A percentile compares a stretch with the other conserved stretches of the same genome.
These are phyloP conservation scores for Trypanosoma scelopori DNA, from an alignment of 208 protist genomes.

Conservation along the genomic window DNA sequence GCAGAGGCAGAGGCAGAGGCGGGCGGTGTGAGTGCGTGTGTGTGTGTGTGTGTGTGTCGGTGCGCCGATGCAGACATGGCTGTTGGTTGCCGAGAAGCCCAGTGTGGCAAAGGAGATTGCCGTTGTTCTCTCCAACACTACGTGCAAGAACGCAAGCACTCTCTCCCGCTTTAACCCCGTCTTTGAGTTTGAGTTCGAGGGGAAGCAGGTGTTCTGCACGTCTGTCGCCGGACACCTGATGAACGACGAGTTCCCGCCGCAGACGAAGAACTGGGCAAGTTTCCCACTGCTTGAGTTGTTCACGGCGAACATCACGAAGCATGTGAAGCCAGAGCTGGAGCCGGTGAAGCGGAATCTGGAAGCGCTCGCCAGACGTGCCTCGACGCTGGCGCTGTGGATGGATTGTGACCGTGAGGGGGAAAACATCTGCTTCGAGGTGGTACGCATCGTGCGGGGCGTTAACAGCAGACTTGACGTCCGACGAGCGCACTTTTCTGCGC, in stretches of 20 bases:
- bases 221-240: constrained; percentile 97
- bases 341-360: constrained; percentile 82
- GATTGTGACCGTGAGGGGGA: constrained; percentile 97
- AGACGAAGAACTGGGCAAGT: constrained; percentile 82
- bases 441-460: constrained; percentile 60
- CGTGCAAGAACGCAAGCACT: constrained; percentile 38
- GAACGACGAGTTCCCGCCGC: constrained; percentile 85
- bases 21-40: no score
- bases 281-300: constrained; percentile 93
- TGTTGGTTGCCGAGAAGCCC: constrained; percentile 96
- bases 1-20: neutral
- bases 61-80: constrained; percentile 66
- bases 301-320: constrained; percentile 73
- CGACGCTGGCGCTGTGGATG: constrained; percentile 93
- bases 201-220: constrained; percentile 93
- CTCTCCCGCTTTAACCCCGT: constrained; percentile 81
- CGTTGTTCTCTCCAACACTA: constrained; percentile 67
- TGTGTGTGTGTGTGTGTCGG: no score
- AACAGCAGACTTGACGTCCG: constrained; percentile 57
- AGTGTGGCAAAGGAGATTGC: constrained; percentile 91
- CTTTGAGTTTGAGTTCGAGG: constrained; percentile 75
- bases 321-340: constrained; percentile 68
- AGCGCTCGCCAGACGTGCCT: constrained; percentile 51
- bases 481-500: constrained; percentile 91
- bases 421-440: constrained; percentile 98